Base-by-base conservation (phyloP, 2,329 filamentous ascomycete genomes). In the Xylariomycetidae sp. region DNA sequence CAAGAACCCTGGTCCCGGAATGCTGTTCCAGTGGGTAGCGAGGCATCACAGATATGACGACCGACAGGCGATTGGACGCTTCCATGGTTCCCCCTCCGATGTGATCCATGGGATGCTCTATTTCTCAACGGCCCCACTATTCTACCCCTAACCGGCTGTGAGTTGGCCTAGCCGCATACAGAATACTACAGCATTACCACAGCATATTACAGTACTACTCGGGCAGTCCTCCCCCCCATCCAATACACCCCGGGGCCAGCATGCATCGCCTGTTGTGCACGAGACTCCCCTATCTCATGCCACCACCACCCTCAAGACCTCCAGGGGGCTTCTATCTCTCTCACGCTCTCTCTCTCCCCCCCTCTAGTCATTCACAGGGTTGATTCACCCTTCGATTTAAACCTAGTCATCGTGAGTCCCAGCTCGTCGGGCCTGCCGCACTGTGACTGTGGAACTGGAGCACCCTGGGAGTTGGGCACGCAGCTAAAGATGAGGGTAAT, bases 351-450 rank as follows among this genome's bases (percentile, higher is more conserved):
- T 31, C 23, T 37, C 16, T 27, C 27, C 8, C n/a, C n/a, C n/a
- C n/a, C n/a, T n/a, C n/a, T n/a, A n/a, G n/a, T n/a, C n/a, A n/a
- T n/a, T n/a, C n/a, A n/a, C n/a, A n/a, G n/a, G n/a, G n/a, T n/a
- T n/a, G n/a, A n/a, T n/a, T n/a, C n/a, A n/a, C n/a, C n/a, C n/a
- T n/a, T n/a, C n/a, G n/a, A n/a, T n/a, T n/a, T n/a, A n/a, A n/a
- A n/a, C n/a, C n/a, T n/a, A n/a, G n/a, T n/a, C n/a, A 11, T 6
- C 30, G 26, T 29, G 30, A 33, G 41, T 44, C 38, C 51, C 51
- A 46, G 48, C 40, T 42, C 42, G 36, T 44, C 48, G 51, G 51
- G 43, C 43, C 50, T 40, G 44, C 46, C 50, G 48, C 51, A 54
- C 50, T 54, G 51, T 55, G 49, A 47, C 44, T 30, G 38, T 40